Evolutionary conservation across 768 basidiomycete species (phyloP).

Genomic region (Cystofilobasidium ferigula): DNA sequence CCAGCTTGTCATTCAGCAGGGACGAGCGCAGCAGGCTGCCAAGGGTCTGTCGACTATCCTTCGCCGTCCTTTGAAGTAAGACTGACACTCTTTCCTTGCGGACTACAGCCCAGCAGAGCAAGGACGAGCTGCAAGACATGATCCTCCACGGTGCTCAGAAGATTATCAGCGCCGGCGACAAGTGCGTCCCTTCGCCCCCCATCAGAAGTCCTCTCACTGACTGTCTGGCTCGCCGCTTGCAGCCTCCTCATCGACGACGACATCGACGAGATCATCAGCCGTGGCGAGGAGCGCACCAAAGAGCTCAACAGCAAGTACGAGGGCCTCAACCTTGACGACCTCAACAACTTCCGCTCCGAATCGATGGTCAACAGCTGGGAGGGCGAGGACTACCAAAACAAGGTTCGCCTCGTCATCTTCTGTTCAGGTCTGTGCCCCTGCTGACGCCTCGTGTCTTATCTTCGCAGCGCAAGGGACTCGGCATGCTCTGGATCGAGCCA

Average conservation of each 20-base stretch:
- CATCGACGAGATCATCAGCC: slow-evolving; percentile 83
- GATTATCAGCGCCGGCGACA: slow-evolving; percentile 71
- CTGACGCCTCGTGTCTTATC: not conserved
- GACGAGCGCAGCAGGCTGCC: slow-evolving; percentile 56
- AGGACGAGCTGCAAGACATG: slow-evolving; percentile 96
- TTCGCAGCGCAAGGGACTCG: slow-evolving; percentile 27
- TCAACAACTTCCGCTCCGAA: slow-evolving; percentile 94
- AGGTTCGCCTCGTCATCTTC: slow-evolving; percentile 43
- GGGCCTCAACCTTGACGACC: slow-evolving; percentile 79
- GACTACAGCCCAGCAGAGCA: slow-evolving; percentile 60
- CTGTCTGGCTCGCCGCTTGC: not conserved
- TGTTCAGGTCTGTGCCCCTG: not conserved
- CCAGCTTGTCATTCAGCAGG: slow-evolving; percentile 94
- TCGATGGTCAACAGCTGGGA: slow-evolving; percentile 88
- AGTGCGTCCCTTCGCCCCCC: slow-evolving; percentile 44
- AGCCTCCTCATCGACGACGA: slow-evolving; percentile 73
- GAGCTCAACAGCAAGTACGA: slow-evolving; percentile 88
- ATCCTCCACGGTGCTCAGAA: slow-evolving; percentile 95
- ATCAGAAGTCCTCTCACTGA: not conserved
- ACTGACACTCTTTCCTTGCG: not conserved
- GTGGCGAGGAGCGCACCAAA: slow-evolving; percentile 79
- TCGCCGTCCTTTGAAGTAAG: not conserved
- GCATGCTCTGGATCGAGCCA: slow-evolving; percentile 52
- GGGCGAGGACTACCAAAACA: slow-evolving; percentile 77
- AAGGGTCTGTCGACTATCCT: slow-evolving; percentile 49